phyloP scores from a whole-genome alignment of 345 rosid genomes.

The Garcia nutans region DNA sequence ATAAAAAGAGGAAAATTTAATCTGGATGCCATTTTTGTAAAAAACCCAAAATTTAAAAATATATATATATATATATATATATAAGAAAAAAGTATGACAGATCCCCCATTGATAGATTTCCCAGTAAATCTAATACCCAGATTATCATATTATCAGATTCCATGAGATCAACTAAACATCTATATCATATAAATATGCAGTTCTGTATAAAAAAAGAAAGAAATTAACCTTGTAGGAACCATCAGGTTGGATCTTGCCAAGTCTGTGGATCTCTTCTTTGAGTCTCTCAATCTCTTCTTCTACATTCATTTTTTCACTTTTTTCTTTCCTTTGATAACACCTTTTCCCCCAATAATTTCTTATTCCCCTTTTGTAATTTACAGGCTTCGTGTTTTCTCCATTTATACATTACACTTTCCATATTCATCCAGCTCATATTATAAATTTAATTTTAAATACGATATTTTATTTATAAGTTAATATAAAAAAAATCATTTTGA shows the following conservation, averaged over 20 bases:
- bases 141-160: background rate
- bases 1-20: too few species aligned
- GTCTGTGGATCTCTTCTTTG: conserved; percentile 79
- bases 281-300: conserved; percentile 84
- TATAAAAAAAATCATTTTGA: too few species aligned
- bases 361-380: background rate
- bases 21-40: background rate
- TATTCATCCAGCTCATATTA: too few species aligned
- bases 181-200: background rate
- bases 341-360: background rate
- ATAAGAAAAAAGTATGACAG: background rate
- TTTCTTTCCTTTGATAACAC: background rate
- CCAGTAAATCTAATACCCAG: background rate
- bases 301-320: conserved; percentile 59
- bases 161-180: background rate
- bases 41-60: too few species aligned
- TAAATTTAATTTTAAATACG: too few species aligned
- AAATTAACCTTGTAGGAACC: conserved; percentile 78
- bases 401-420: background rate
- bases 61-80: too few species aligned
- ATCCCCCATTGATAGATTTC: conserved; percentile 3
- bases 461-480: too few species aligned
- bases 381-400: background rate
- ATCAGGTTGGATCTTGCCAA: conserved; percentile 70
- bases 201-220: background rate